Base-by-base conservation (phyloP, 2,329 filamentous ascomycete species). In the Aspergillus vadensis region DNA sequence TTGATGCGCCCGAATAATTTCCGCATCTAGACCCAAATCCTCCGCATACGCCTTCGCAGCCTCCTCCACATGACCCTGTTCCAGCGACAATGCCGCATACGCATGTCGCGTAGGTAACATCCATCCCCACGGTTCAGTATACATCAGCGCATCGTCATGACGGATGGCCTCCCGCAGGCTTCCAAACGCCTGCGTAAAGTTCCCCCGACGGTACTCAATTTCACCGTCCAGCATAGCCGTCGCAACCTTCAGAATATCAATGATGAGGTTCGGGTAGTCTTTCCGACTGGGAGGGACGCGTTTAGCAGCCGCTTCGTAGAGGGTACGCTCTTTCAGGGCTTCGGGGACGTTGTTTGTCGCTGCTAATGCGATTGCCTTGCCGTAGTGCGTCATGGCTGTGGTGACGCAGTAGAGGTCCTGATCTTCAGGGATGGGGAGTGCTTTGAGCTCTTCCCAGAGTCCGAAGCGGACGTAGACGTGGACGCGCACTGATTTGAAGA, bases 121-220 rank as follows among this genome's bases (percentile, higher is more conserved):
- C 89, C 89, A 91, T 0, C 86, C 86, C 88, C 88, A 91, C 0
- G 89, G 89, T 70, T 92, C 89, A 30, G 88, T 86, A 63, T 89
- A 91, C 0, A 85, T 85, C 19, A 92, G 79, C 0, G 72, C 74
- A 64, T 90, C 88, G 65, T 90, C 87, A 1, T 83, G 78, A 1
- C 73, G 67, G 10, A 90, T 84, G 0, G 88, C 83, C 3, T 79
- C 76, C 1, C 81, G 79, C 2, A 92, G 76, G 44, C 83, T 79
- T 1, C 72, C 65, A 68, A 90, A 91, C 0, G 88, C 89, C 32
- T 14, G 32, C 32, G 12, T 5, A 14, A 14, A 36, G 12, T 36
- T 36, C 12, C 81, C 82, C 1, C 79, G 78, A 1, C 90, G 85
- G 67, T 92, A 93, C 57, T 86, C 85, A 2, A 92, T 74, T 70